These are phyloP conservation scores for Apophysomyces sp. DNA, from an alignment of 371 early-diverging fungal genomes.

Conservation along the genomic window DNA sequence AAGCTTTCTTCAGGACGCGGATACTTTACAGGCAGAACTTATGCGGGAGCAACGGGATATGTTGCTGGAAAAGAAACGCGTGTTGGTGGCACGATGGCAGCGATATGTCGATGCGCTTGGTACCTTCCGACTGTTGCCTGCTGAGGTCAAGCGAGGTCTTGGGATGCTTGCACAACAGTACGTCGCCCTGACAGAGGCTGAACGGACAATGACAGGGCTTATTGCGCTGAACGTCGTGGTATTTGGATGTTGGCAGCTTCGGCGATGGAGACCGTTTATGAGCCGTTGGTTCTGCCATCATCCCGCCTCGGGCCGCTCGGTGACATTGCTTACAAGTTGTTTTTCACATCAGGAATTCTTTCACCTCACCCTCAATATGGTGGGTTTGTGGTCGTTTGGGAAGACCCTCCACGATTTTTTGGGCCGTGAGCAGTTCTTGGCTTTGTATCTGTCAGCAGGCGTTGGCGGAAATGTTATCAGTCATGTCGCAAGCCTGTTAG, in stretches of 20 bases:
- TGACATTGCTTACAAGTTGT: conserved; percentile 68
- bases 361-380: conserved; percentile 71
- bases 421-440: conserved; percentile 73
- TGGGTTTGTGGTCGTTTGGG: conserved; percentile 67
- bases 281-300: conserved; percentile 67
- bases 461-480: conserved; percentile 63
- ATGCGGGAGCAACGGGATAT: conserved; percentile 8
- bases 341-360: conserved; percentile 65
- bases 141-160: conserved; percentile 43
- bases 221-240: conserved; percentile 71
- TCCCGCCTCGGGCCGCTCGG: conserved; percentile 54
- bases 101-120: conserved; percentile 4
- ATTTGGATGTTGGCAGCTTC: conserved; percentile 72
- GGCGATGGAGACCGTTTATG: conserved; percentile 65
- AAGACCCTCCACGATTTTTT: conserved; percentile 42
- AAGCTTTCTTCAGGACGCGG: conserved; percentile 2
- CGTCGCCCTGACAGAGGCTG: conserved; percentile 41
- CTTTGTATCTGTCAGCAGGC: conserved; percentile 71
- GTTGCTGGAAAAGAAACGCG: conserved; percentile 15
- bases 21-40: neutral
- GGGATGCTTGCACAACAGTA: conserved; percentile 42
- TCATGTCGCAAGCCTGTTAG: conserved; percentile 52
- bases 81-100: conserved; percentile 12
- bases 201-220: conserved; percentile 56
- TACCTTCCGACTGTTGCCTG: conserved; percentile 25